These are phyloP conservation scores for Coemansia sp. DNA, from an alignment of 192 early-diverging fungal species.

Conservation along the genomic window DNA sequence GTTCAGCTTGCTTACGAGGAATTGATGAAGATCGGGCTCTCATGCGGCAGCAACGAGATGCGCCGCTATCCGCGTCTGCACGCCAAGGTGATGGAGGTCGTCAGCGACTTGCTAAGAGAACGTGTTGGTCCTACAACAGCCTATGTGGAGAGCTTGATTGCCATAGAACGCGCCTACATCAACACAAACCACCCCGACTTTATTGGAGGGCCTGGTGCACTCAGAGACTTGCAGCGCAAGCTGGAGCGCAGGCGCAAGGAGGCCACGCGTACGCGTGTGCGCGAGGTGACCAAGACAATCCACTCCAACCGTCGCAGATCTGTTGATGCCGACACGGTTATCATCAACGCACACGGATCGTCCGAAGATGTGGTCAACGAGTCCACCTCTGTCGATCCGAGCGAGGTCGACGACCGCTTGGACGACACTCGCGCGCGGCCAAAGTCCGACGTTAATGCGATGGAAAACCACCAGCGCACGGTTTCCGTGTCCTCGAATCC, in stretches of 20 bases:
- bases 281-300: constrained; percentile 47
- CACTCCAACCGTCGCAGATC: constrained; percentile 25
- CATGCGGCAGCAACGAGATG: constrained; percentile 74
- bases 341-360: constrained; percentile 23
- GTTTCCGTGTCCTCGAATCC: constrained; percentile 23
- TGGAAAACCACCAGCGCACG: constrained; percentile 25
- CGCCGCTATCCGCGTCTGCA: constrained; percentile 75
- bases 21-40: constrained; percentile 76
- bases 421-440: constrained; percentile 34
- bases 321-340: constrained; percentile 40
- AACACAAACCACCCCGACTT: constrained; percentile 88
- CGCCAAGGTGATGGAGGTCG: constrained; percentile 70
- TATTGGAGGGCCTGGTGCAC: constrained; percentile 75
- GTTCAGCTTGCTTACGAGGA: constrained; percentile 84
- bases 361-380: constrained; percentile 24
- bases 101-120: constrained; percentile 76
- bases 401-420: constrained; percentile 46
- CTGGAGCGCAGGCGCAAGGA: constrained; percentile 64
- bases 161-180: constrained; percentile 80
- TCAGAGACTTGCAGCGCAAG: constrained; percentile 67
- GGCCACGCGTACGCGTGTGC: constrained; percentile 30
- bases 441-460: not conserved
- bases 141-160: constrained; percentile 79
- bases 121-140: constrained; percentile 67
- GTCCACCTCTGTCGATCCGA: constrained; percentile 31